Percentiles rank a stretch among this genome's conserved stretches.
Conservation (phyloP, 116 monocot species). For the Cymodocea nodosa region DNA sequence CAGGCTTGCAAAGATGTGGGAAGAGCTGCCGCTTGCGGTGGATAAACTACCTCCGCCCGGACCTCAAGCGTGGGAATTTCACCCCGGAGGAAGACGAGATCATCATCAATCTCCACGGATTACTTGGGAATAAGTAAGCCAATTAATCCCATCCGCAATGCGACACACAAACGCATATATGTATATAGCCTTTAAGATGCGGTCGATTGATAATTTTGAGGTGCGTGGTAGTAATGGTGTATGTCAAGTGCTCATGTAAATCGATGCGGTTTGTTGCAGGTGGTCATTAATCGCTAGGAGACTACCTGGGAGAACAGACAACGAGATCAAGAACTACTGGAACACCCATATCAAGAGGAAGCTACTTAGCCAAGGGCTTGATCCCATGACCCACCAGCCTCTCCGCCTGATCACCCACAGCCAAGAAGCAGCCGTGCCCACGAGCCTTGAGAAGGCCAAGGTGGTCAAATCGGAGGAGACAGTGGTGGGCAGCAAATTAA, state of each 20-base stretch:
- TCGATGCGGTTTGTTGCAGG: too few species aligned
- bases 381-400: slow-evolving; percentile 11
- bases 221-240: too few species aligned
- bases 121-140: slow-evolving; percentile 32
- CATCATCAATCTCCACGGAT: slow-evolving; percentile 35
- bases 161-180: not conserved
- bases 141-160: not conserved
- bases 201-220: not conserved
- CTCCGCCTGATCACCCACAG: not conserved
- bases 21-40: slow-evolving; percentile 32
- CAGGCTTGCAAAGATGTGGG: slow-evolving; percentile 25
- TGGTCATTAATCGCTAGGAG: slow-evolving; percentile 50
- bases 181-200: not conserved
- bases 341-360: slow-evolving; percentile 26
- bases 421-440: not conserved
- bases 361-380: slow-evolving; percentile 19
- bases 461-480: not conserved
- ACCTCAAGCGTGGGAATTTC: slow-evolving; percentile 24
- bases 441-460: not conserved
- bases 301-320: slow-evolving; percentile 17
- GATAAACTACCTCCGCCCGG: slow-evolving; percentile 26
- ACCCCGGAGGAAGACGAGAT: slow-evolving; percentile 28
- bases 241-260: too few species aligned
- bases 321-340: slow-evolving; percentile 29
- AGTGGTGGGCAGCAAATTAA: not conserved